Base-by-base conservation (phyloP, 768 basidiomycete species). In the Serendipita indica region DNA sequence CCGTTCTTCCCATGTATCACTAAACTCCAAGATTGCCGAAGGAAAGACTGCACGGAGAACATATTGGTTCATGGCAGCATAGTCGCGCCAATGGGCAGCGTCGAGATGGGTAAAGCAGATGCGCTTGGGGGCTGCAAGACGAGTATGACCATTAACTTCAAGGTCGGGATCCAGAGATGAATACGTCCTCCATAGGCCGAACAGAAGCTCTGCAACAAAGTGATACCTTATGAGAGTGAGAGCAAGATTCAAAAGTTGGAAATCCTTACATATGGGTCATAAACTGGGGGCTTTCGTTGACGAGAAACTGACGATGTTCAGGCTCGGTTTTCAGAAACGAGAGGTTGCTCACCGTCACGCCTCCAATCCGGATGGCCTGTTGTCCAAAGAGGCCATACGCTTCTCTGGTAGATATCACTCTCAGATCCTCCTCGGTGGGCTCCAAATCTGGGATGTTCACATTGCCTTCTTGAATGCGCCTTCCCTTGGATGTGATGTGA, bases 161-260 rank as follows among this genome's bases (percentile, higher is more conserved):
- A 93, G 90, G 20, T 69, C 70, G 1, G 79, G 77, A 67, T 92
- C 89, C 10, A 94, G 73, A 1, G 87, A 82, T 33, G 89, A 78
- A 68, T 93, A 94, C 0, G 90, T 82, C 5, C 89, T 79, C 92
- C 92, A 94, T 64, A 93, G 79, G 37, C 92, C 92, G 63, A 89
- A 89, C 72, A 87, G 84, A 18, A 92, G 79, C 67, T 97, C 92
- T 3, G 92, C 49, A 39, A 41, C 33, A 60, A 41, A 58, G 25
- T 58, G 35, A 60, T 39, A n/a, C 34, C 54, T 27, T 46, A 60
- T 57, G 13, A 30, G 18, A 18, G 20, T 41, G 0, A 3, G 13
- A 41, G 13, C 22, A 22, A 27, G 6, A 43, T 16, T 14, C 33
- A 5, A 34, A 35, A 2, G 2, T 33, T 12, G 20, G 39, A 30